Evolutionary conservation across 345 rosid species (phyloP).

Genomic region (Balakata baccata): DNA sequence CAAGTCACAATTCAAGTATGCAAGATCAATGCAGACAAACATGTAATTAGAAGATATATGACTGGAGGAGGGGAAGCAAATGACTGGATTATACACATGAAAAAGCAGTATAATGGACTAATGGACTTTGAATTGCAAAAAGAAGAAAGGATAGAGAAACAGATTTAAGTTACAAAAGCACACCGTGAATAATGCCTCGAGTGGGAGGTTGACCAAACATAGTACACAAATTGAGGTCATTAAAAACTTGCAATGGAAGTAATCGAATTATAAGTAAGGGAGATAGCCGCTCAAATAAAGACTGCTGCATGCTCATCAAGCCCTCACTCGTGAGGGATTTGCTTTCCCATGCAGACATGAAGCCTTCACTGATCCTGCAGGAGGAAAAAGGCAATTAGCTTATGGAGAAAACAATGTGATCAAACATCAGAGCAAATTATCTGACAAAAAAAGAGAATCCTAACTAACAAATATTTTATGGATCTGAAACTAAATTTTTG

Average conservation of each 20-base stretch:
- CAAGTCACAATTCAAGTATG: neutral
- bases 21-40: neutral
- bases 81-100: neutral
- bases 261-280: constrained; percentile 77
- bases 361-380: constrained; percentile 39
- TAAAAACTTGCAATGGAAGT: constrained; percentile 79
- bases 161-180: constrained; percentile 17
- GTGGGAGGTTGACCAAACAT: constrained; percentile 55
- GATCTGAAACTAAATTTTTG: neutral
- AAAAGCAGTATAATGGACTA: neutral
- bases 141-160: constrained; percentile 1
- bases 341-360: constrained; percentile 36
- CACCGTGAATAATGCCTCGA: constrained; percentile 43
- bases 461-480: neutral
- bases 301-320: constrained; percentile 37
- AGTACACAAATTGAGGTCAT: constrained; percentile 44
- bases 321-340: constrained; percentile 32
- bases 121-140: neutral
- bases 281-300: constrained; percentile 72
- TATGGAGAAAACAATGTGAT: neutral
- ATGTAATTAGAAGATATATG: neutral
- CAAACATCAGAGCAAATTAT: neutral
- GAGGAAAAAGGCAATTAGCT: constrained; percentile 3
- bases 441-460: neutral
- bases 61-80: too few relatives aligned